Base-by-base conservation (phyloP, 2,329 filamentous ascomycete genomes). In the Fusarium vanettenii region DNA sequence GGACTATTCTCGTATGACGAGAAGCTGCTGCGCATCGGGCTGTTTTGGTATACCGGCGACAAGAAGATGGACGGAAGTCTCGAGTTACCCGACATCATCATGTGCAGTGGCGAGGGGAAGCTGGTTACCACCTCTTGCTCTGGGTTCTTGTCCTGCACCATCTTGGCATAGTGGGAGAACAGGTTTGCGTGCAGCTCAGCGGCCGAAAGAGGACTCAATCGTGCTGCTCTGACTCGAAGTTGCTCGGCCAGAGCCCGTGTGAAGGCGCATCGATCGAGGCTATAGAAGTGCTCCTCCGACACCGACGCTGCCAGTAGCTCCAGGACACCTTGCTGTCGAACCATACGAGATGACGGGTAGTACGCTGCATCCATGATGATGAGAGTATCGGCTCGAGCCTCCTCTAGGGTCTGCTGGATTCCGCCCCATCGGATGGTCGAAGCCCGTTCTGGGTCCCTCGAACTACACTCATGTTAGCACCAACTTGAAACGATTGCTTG, bases 311-410 rank as follows among this genome's bases (percentile, higher is more conserved):
- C 88, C 55, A 91, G 84, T 16, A 91, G 79, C 76, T 91, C 89
- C 60, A 91, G 79, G 10, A 90, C 86, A 3, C 89, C 89, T 59
- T 85, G 85, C 62, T 87, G 86, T 7, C 88, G 86, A 33, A 86
- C 82, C 77, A 89, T 86, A 70, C 85, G 87, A 3, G 87, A 86
- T 10, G 87, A 88, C 1, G 88, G 88, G 62, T 88, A 90, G 76
- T 89, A 91, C 0, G 87, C 87, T 7, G 89, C 86, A 79, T 91
- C 89, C 87, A 91, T 89, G 37, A 91, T 82, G 65, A 91, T 85
- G 22, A 91, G 82, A 6, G 87, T 88, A 77, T 91, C 89, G 4
- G 89, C 86, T 33, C 83, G 84, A 2, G 88, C 87, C 69, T 89
- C 87, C 77, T 91, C 89, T 9, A 91, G 82, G 18, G 87, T 86